Conservation (phyloP, 768 basidiomycete species). For the Russula lepida region DNA sequence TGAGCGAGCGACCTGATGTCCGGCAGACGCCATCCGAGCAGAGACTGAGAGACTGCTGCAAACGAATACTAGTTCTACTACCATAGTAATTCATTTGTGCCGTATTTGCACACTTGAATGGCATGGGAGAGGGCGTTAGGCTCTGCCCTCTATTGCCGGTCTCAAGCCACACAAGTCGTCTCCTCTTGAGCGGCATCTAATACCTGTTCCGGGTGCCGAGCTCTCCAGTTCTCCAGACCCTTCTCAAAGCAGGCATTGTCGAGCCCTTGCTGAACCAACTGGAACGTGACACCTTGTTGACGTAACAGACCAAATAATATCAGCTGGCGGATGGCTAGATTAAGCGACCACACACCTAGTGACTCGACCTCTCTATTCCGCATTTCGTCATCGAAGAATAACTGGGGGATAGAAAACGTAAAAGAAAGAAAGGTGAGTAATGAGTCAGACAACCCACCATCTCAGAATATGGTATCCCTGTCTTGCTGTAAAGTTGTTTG, state of each 20-base stretch:
- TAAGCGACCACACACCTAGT: slow-evolving; percentile 34
- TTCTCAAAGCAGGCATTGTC: slow-evolving; percentile 52
- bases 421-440: background rate
- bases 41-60: background rate
- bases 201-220: slow-evolving; percentile 28
- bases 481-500: slow-evolving; percentile 42
- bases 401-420: background rate
- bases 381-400: slow-evolving; percentile 13
- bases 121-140: too few species aligned
- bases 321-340: background rate
- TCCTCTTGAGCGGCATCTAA: background rate
- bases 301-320: background rate
- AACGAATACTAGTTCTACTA: background rate
- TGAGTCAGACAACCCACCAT: slow-evolving; percentile 43
- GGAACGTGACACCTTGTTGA: slow-evolving; percentile 67
- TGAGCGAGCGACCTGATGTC: too few species aligned
- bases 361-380: slow-evolving; percentile 13
- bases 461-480: slow-evolving; percentile 68
- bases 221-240: slow-evolving; percentile 69
- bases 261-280: slow-evolving; percentile 57
- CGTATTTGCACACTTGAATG: too few species aligned
- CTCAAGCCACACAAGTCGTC: background rate
- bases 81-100: background rate
- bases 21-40: too few species aligned
- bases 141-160: background rate